These are phyloP conservation scores for Murraya koenigii DNA, from an alignment of 345 rosid genomes.

Conservation along the genomic window DNA sequence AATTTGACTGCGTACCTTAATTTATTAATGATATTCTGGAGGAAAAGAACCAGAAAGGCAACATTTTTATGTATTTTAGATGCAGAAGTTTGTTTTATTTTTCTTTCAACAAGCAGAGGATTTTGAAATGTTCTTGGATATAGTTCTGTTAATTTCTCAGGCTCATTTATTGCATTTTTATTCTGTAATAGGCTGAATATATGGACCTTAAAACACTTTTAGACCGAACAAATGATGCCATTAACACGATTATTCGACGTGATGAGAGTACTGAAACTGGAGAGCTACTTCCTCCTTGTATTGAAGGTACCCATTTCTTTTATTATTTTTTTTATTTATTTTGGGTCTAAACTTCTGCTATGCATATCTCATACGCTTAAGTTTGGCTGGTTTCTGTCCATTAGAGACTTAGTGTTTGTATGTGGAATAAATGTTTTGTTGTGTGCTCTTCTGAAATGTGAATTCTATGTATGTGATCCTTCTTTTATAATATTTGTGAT, in stretches of 20 bases:
- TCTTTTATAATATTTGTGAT: conserved; percentile 6
- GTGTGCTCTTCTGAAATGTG: no score
- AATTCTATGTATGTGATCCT: conserved; percentile 11
- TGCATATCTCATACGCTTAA: background rate
- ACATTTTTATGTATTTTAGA: background rate
- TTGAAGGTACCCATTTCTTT: conserved; percentile 52
- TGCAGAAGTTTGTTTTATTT: background rate
- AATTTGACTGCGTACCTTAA: conserved; percentile 4
- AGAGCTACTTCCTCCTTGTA: conserved; percentile 62
- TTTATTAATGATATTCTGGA: background rate
- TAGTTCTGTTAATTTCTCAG: conserved; percentile 3
- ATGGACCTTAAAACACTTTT: conserved; percentile 55
- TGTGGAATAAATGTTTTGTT: no score
- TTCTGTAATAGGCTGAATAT: conserved; percentile 51
- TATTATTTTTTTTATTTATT: background rate
- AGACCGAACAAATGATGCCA: conserved; percentile 62
- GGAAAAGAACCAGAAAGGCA: background rate
- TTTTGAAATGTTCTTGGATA: conserved; percentile 3
- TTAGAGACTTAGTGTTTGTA: no score
- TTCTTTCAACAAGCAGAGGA: background rate
- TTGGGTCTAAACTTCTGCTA: background rate
- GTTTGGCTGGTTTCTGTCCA: no score
- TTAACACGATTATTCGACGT: conserved; percentile 57
- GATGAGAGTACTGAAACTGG: conserved; percentile 65
- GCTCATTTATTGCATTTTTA: conserved; percentile 13